A percentile compares a stretch with the other conserved stretches of the same genome.
These are phyloP conservation scores for Rhizopogon vinicolor DNA, from an alignment of 768 basidiomycete genomes.

Conservation along the genomic window DNA sequence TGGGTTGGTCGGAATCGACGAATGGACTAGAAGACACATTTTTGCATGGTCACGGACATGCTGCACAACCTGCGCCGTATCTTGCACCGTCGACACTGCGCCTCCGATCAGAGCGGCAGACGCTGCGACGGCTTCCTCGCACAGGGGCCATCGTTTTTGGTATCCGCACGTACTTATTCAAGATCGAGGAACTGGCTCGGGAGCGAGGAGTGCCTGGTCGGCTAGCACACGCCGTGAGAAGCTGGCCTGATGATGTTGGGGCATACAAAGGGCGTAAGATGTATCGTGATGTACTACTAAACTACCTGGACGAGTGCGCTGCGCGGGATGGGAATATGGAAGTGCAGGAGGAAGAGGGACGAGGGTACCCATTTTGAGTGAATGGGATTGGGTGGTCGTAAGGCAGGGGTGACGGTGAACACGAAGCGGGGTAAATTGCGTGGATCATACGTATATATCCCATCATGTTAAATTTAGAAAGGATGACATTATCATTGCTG, in stretches of 20 bases:
- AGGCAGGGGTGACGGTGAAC: not conserved
- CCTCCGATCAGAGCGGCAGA: slow-evolving; percentile 63
- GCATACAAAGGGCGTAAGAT: slow-evolving; percentile 22
- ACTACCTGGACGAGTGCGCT: slow-evolving; percentile 21
- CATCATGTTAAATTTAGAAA: not conserved
- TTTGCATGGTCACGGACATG: slow-evolving; percentile 24
- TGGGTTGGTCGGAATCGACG: slow-evolving; percentile 57
- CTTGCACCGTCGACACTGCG: slow-evolving; percentile 41
- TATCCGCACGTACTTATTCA: slow-evolving; percentile 60
- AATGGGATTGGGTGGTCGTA: slow-evolving; percentile 7
- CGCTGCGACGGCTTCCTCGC: slow-evolving; percentile 55
- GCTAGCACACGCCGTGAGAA: slow-evolving; percentile 57
- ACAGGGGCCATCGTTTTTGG: slow-evolving; percentile 67
- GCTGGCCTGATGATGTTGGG: slow-evolving; percentile 61
- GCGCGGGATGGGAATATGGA: slow-evolving; percentile 13
- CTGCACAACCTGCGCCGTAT: slow-evolving; percentile 9
- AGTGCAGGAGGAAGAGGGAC: slow-evolving; percentile 7
- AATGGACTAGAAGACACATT: slow-evolving; percentile 51
- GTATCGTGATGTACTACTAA: slow-evolving; percentile 14
- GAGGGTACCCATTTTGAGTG: slow-evolving; percentile 8
- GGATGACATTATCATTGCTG: not conserved
- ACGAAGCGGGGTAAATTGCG: slow-evolving; percentile 2
- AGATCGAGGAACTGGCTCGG: slow-evolving; percentile 43
- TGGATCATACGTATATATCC: not conserved
- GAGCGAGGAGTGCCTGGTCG: slow-evolving; percentile 60